Conservation (phyloP, 345 rosid genomes). For the Xanthoceras sorbifolium region DNA sequence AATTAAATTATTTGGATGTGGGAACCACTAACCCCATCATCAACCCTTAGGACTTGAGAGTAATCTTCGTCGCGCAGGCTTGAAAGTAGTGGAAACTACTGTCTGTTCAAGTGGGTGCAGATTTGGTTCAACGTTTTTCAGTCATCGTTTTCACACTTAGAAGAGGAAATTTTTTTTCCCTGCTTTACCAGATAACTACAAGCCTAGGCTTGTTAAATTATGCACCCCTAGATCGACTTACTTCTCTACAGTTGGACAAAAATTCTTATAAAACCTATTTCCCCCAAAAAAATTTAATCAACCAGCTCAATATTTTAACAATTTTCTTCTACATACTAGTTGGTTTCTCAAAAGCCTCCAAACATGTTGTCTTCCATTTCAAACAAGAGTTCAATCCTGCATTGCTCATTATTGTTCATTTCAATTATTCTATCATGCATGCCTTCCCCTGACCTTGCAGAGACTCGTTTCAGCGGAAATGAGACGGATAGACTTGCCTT, state of each 20-base stretch:
- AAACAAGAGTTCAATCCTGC: neutral
- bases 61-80: too few relatives aligned
- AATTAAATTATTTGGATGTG: too few relatives aligned
- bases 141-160: neutral
- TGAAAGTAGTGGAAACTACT: neutral
- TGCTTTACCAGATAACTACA: neutral
- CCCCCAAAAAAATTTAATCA: too few relatives aligned
- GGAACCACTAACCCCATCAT: neutral
- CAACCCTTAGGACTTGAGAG: neutral
- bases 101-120: neutral
- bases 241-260: too few relatives aligned
- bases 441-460: neutral
- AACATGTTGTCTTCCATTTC: neutral
- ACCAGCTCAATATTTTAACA: neutral
- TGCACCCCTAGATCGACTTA: neutral
- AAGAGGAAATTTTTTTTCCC: neutral
- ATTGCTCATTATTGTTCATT: neutral
- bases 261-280: too few relatives aligned
- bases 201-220: neutral
- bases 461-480: neutral
- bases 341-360: neutral
- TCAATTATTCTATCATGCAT: neutral
- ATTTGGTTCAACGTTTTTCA: neutral
- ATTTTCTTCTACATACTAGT: neutral
- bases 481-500: constrained; percentile 23